Conservation (phyloP, 2,329 filamentous ascomycete genomes). For the Aaosphaeria pasadenensis region DNA sequence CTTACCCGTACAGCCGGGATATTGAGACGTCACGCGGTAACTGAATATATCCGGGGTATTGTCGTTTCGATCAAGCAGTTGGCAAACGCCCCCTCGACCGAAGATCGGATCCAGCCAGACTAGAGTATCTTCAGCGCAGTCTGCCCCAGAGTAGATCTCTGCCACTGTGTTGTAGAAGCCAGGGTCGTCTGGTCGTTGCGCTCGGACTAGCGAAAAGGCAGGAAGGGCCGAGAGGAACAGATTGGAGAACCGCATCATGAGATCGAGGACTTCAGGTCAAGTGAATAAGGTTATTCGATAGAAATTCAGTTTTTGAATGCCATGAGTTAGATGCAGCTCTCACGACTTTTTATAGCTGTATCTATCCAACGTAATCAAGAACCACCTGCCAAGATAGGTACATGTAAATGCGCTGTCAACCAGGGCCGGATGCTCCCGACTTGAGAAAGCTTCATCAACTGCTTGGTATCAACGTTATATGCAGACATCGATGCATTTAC, state of each 20-base stretch:
- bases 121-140: slow-evolving; percentile 2
- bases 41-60: slow-evolving; percentile 13
- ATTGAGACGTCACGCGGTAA: slow-evolving; percentile 6
- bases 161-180: slow-evolving; percentile 14
- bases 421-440: no score
- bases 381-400: no score
- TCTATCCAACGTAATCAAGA: no score
- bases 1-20: slow-evolving; percentile 8
- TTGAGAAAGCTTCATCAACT: no score
- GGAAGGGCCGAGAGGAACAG: slow-evolving; percentile 1
- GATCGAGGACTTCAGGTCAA: neutral
- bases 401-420: no score
- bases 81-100: slow-evolving; percentile 7
- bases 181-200: slow-evolving; percentile 6
- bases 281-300: no score
- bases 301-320: no score
- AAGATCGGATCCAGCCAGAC: slow-evolving; percentile 12
- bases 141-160: slow-evolving; percentile 8
- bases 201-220: neutral
- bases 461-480: no score
- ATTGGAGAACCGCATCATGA: neutral
- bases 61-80: slow-evolving; percentile 10
- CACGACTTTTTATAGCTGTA: no score
- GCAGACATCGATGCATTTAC: no score
- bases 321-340: no score